Percentiles rank a stretch among this genome's conserved stretches.
Evolutionary conservation across 2,329 filamentous ascomycete species (phyloP).

Genomic region (Leptographium radiaticola): DNA sequence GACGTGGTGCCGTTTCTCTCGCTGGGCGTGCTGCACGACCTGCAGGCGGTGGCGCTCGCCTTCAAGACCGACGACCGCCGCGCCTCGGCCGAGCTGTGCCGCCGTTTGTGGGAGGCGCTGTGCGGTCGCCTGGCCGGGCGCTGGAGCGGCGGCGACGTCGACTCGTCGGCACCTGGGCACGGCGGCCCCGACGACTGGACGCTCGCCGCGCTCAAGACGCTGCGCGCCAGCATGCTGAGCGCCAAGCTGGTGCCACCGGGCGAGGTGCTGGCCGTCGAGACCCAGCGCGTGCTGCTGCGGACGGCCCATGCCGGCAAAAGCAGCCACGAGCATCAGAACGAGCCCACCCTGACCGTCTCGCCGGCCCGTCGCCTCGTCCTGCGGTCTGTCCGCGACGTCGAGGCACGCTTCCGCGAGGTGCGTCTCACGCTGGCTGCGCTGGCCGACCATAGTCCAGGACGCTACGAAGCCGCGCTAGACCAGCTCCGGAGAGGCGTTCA

Average conservation of each 20-base stretch:
- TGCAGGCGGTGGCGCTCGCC: conserved; percentile 57
- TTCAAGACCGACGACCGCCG: conserved; percentile 60
- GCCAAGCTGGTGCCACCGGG: conserved; percentile 62
- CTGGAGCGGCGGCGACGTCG: conserved; percentile 33
- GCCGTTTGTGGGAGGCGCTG: conserved; percentile 40
- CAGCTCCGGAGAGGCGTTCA: conserved; percentile 27
- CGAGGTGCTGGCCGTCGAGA: conserved; percentile 63
- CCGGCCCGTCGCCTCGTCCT: conserved; percentile 57
- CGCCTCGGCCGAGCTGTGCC: conserved; percentile 53
- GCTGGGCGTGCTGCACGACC: conserved; percentile 59
- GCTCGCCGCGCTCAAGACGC: conserved; percentile 49
- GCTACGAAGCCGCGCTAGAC: conserved; percentile 58
- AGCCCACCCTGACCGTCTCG: conserved; percentile 16
- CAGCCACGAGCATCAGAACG: too few relatives aligned
- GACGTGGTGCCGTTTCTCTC: conserved; percentile 65
- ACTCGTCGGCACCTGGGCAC: neutral
- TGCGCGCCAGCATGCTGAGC: conserved; percentile 55
- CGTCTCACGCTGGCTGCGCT: conserved; percentile 62
- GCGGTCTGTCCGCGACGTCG: conserved; percentile 59
- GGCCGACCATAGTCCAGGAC: conserved; percentile 60
- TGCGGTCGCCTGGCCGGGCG: conserved; percentile 39
- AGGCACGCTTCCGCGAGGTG: conserved; percentile 55
- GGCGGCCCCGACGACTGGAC: conserved; percentile 51
- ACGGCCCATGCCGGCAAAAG: conserved; percentile 44
- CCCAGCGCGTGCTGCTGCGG: conserved; percentile 50